A percentile compares a stretch with the other conserved stretches of the same genome.
phyloP scores from a whole-genome alignment of 164 flowering plant species.

The Vitis amurensis region DNA sequence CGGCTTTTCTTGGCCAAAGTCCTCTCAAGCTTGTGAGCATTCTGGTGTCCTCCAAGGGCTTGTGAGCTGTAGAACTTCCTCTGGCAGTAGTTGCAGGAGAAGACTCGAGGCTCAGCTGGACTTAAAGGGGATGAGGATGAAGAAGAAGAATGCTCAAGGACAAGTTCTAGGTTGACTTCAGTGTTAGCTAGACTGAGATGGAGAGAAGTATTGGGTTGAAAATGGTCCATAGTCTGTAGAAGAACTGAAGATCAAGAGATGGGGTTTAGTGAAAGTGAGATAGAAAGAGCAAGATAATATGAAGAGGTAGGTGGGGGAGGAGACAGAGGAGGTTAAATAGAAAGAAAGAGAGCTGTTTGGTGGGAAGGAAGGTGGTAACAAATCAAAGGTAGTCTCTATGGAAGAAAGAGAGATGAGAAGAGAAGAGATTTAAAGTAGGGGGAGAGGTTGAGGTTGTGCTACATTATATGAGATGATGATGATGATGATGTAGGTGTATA shows the following conservation, averaged over 20 bases:
- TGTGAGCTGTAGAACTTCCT: conserved; percentile 85
- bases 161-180: conserved; percentile 43
- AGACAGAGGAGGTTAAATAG: neutral
- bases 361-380: conserved; percentile 1
- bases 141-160: conserved; percentile 43
- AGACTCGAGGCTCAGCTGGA: conserved; percentile 40
- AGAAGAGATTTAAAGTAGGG: neutral
- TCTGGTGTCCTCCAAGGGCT: conserved; percentile 92
- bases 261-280: neutral
- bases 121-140: conserved; percentile 29
- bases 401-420: conserved; percentile 8
- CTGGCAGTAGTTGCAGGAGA: conserved; percentile 76
- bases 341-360: conserved; percentile 10
- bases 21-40: conserved; percentile 84
- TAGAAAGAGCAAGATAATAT: conserved; percentile 7
- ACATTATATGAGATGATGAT: conserved; percentile 23
- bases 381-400: neutral
- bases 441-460: conserved; percentile 7
- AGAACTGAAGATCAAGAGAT: no score
- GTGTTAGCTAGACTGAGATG: conserved; percentile 35
- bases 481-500: conserved; percentile 10
- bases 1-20: conserved; percentile 69
- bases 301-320: conserved; percentile 6
- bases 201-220: conserved; percentile 44
- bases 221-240: conserved; percentile 29